Conservation (phyloP, 768 basidiomycete genomes). For the Phallus indusiatus region DNA sequence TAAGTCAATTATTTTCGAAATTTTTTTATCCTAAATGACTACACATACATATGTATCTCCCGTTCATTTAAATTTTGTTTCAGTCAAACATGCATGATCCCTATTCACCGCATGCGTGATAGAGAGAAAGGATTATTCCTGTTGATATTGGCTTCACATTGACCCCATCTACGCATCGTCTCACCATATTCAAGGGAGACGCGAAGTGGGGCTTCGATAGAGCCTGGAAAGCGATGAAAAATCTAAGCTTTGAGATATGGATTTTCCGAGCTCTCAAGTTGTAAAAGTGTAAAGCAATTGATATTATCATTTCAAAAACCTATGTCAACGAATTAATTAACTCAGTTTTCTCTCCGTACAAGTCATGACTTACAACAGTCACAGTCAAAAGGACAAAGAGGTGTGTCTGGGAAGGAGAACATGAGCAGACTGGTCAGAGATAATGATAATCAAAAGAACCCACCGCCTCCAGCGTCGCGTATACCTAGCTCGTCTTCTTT, state of each 20-base stretch:
- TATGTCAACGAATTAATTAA: not conserved
- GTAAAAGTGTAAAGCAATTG: not conserved
- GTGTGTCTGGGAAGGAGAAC: conserved; percentile 44
- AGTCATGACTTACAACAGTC: conserved; percentile 58
- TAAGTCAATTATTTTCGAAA: too few relatives aligned
- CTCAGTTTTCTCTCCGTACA: not conserved
- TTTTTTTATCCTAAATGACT: too few relatives aligned
- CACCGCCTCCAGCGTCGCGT: conserved; percentile 60
- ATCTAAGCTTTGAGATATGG: conserved; percentile 1
- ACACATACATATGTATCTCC: too few relatives aligned
- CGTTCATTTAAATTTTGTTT: too few relatives aligned
- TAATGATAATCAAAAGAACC: conserved; percentile 18
- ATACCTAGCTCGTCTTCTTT: conserved; percentile 80
- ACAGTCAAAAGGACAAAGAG: conserved; percentile 83
- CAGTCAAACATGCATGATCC: too few relatives aligned
- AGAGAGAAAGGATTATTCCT: not conserved
- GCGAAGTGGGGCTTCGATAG: conserved; percentile 23
- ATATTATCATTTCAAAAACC: not conserved
- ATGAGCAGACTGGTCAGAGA: conserved; percentile 14
- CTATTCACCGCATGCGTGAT: too few relatives aligned
- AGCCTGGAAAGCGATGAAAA: conserved; percentile 16
- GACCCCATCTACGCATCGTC: conserved; percentile 21
- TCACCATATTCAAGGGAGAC: not conserved
- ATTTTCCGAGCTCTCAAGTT: not conserved
- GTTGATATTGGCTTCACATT: conserved; percentile 21